Evolutionary conservation across 2,329 filamentous ascomycete species (phyloP).

Genomic region (Curvularia hawaiiensis): DNA sequence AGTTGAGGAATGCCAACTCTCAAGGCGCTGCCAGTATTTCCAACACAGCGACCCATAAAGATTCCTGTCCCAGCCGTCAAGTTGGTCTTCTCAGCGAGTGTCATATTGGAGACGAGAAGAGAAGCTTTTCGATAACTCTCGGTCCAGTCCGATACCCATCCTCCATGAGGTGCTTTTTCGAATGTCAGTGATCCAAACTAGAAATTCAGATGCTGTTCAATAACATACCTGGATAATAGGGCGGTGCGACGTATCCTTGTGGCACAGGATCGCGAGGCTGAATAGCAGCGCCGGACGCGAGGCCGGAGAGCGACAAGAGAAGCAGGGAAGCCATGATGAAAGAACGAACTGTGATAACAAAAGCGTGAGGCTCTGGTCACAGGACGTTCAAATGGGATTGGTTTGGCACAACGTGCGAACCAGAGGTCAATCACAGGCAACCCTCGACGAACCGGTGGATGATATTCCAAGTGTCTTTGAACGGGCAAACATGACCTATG

Average conservation of each 20-base stretch:
- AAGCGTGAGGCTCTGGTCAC: conserved; percentile 4
- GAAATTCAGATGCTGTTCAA: neutral
- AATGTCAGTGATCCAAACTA: conserved; percentile 1
- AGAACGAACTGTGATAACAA: conserved; percentile 11
- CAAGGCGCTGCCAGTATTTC: conserved; percentile 73
- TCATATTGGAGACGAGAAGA: conserved; percentile 73
- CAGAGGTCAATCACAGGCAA: neutral
- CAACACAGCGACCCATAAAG: conserved; percentile 74
- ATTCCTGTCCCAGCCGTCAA: conserved; percentile 73
- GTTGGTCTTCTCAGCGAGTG: conserved; percentile 79
- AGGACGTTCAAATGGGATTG: neutral
- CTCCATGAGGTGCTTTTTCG: conserved; percentile 64
- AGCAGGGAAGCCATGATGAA: conserved; percentile 30
- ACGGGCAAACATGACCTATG: conserved; percentile 3
- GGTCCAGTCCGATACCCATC: conserved; percentile 71
- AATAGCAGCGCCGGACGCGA: conserved; percentile 32
- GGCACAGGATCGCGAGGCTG: conserved; percentile 42
- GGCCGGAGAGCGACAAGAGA: conserved; percentile 28
- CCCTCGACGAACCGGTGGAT: neutral
- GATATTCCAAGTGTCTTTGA: neutral
- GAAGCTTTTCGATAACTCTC: conserved; percentile 73
- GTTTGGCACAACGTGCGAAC: neutral
- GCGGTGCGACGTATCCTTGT: conserved; percentile 48
- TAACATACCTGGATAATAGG: conserved; percentile 67
- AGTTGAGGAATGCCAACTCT: conserved; percentile 75